A percentile compares a stretch with the other conserved stretches of the same genome.
Evolutionary conservation across 2,329 filamentous ascomycete species (phyloP).

Genomic region (Alternaria hordeiaustralica): DNA sequence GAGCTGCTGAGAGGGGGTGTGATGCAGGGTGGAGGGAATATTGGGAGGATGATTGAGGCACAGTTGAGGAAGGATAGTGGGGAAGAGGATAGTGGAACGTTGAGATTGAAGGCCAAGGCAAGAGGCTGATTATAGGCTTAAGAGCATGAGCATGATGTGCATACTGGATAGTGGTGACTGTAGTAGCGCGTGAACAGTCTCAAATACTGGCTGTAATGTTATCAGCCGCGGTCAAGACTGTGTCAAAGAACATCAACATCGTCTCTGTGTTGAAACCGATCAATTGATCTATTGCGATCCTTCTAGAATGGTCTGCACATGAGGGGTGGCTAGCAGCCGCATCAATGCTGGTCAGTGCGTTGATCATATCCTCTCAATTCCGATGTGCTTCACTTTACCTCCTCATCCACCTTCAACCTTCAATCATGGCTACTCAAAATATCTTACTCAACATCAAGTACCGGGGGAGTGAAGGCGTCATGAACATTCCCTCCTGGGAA

Average conservation of each 20-base stretch:
- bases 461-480: neutral
- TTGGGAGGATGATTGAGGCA: slow-evolving; percentile 40
- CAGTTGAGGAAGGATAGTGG: slow-evolving; percentile 37
- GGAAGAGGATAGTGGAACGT: slow-evolving; percentile 30
- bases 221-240: no score
- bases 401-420: neutral
- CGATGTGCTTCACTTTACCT: neutral
- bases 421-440: neutral
- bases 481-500: neutral
- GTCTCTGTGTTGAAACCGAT: neutral
- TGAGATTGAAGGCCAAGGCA: slow-evolving; percentile 29
- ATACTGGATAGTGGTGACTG: no score
- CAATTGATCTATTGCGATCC: neutral
- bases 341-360: neutral
- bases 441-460: neutral
- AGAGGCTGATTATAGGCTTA: no score
- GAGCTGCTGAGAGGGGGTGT: slow-evolving; percentile 78
- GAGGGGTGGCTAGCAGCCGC: neutral
- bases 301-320: neutral
- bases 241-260: no score
- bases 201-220: neutral
- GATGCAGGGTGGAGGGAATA: slow-evolving; percentile 27
- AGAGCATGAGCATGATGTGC: no score
- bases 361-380: neutral
- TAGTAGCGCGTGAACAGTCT: neutral